Base-by-base conservation (phyloP, 2,329 filamentous ascomycete genomes). In the Arthroderma sp. region DNA sequence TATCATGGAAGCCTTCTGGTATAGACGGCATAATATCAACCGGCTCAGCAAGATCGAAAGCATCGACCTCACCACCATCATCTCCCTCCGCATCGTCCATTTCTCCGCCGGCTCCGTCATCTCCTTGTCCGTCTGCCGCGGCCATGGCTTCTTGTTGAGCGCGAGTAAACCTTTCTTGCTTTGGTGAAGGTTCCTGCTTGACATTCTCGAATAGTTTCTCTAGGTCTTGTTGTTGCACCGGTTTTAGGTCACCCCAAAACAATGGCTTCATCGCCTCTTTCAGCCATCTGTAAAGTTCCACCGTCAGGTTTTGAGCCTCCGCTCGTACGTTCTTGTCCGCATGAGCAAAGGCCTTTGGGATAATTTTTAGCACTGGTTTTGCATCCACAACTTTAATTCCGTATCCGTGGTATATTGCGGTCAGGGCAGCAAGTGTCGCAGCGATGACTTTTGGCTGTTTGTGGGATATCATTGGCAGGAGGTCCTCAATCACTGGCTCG, bases 291-390 rank as follows among this genome's bases (percentile, higher is more conserved):
- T 98, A 98, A 47, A 98, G 77, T 60, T 98, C 93, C 40, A 95
- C 85, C 0, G 89, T 83, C 46, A 98, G 71, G 54, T 83, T 87
- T 39, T 91, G 91, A 29, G 88, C 87, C 62, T 95, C 91, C 3
- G 88, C 87, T 64, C 91, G 82, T 10, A 98, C 85, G 61, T 96
- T 96, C 67, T 98, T 98, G 72, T 98, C 91, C 30, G 91, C 89
- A 61, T 96, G 91, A 15, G 85, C 86, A 59, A 95, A 98, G 1
- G 81, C 82, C 60, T 94, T 94, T 3, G 91, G 87, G 2, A 98
- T 71, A 7, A 77, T 69, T 61, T 96, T 96, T 48, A 96, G 74
- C 15, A 93, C 80, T 1, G 85, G 82, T 61, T 98, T 95, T 3
- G 93, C 86, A 58, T 98, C 91, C 41, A 91, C 81, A 11, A 86